Evolutionary conservation across 371 early-diverging fungal genomes (phyloP).

Genomic region (Syncephalastrum contaminatum): DNA sequence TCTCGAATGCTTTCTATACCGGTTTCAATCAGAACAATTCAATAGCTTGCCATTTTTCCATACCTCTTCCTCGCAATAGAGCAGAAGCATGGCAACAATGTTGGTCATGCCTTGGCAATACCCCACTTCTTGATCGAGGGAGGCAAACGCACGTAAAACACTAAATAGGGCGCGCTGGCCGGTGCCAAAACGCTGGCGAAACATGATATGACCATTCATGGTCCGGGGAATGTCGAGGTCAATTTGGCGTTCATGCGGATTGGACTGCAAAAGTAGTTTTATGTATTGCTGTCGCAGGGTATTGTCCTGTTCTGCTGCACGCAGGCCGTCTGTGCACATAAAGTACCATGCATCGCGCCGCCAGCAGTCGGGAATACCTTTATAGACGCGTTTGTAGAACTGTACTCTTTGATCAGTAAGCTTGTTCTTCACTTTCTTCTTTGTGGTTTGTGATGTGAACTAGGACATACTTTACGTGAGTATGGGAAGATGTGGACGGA

Average conservation of each 20-base stretch:
- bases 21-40: background rate
- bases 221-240: slow-evolving; percentile 68
- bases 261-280: slow-evolving; percentile 21
- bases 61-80: slow-evolving; percentile 92
- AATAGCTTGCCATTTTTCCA: background rate
- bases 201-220: slow-evolving; percentile 66
- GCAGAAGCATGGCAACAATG: slow-evolving; percentile 84
- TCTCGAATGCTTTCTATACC: slow-evolving; percentile 51
- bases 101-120: slow-evolving; percentile 96
- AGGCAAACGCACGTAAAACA: slow-evolving; percentile 85
- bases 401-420: slow-evolving; percentile 6
- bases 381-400: slow-evolving; percentile 55
- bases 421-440: too few relatives aligned
- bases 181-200: slow-evolving; percentile 58
- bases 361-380: slow-evolving; percentile 71
- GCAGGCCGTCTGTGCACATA: slow-evolving; percentile 29
- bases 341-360: slow-evolving; percentile 59
- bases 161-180: slow-evolving; percentile 74
- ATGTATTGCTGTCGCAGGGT: slow-evolving; percentile 18
- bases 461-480: slow-evolving; percentile 35
- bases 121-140: slow-evolving; percentile 86
- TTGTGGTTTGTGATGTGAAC: too few relatives aligned
- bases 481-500: slow-evolving; percentile 40
- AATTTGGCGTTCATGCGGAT: slow-evolving; percentile 61
- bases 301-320: slow-evolving; percentile 18